Conservation (phyloP, 2,329 filamentous ascomycete genomes). For the Hansfordia pulvinata region DNA sequence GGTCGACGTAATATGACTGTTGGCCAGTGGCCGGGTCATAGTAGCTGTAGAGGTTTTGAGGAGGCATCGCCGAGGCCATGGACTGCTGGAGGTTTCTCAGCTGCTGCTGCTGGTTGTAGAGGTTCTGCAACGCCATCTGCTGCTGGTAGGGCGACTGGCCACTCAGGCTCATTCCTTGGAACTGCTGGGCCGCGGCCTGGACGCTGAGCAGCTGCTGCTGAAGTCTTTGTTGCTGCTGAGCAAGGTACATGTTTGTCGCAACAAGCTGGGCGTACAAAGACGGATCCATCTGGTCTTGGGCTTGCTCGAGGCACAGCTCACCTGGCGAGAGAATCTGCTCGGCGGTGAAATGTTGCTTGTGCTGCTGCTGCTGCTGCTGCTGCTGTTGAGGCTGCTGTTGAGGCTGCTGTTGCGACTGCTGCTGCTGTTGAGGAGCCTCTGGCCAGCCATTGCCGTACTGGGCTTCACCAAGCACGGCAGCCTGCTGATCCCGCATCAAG, state of each 20-base stretch:
- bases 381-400: slow-evolving; percentile 8
- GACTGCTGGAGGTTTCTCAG: slow-evolving; percentile 54
- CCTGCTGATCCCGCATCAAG: no score
- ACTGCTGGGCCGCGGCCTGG: slow-evolving; percentile 71
- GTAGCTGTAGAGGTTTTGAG: slow-evolving; percentile 65
- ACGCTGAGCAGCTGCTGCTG: slow-evolving; percentile 85
- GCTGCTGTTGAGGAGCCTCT: slow-evolving; percentile 12
- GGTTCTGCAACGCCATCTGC: slow-evolving; percentile 35
- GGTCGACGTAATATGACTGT: slow-evolving; percentile 68
- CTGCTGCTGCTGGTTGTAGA: slow-evolving; percentile 43
- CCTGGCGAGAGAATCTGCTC: slow-evolving; percentile 84
- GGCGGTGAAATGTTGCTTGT: slow-evolving; percentile 55
- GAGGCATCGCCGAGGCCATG: slow-evolving; percentile 37
- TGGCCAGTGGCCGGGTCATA: slow-evolving; percentile 82
- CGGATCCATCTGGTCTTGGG: slow-evolving; percentile 68
- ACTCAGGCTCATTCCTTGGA: slow-evolving; percentile 62
- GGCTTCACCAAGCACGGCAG: no score
- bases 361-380: slow-evolving; percentile 25
- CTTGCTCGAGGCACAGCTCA: slow-evolving; percentile 58
- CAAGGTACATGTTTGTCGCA: slow-evolving; percentile 81
- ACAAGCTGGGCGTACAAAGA: slow-evolving; percentile 78
- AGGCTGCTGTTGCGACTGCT: slow-evolving; percentile 13
- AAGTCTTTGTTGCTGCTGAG: slow-evolving; percentile 86
- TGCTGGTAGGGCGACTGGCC: slow-evolving; percentile 32
- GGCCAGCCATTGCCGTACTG: no score